Percentiles rank a stretch among this genome's conserved stretches.
Evolutionary conservation across 495 filamentous ascomycete genomes (phyloP).

Genomic region (Penicillium mononematosum): DNA sequence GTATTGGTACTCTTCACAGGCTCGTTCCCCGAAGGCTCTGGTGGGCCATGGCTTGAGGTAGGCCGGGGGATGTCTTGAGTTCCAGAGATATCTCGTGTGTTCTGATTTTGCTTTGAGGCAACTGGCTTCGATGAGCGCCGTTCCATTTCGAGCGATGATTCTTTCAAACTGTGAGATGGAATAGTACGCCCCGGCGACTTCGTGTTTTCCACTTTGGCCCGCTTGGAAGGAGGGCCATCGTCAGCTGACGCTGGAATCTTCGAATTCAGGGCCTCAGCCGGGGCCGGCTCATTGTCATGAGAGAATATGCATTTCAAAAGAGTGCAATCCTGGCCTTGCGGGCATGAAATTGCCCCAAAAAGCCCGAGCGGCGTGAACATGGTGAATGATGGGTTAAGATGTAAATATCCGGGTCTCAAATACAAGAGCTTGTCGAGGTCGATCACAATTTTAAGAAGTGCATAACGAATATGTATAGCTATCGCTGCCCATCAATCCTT

Average conservation of each 20-base stretch:
- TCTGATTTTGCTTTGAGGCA: background rate
- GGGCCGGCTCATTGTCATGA: conserved; percentile 30
- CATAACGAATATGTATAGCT: background rate
- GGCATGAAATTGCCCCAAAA: conserved; percentile 66
- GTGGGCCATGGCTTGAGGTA: conserved; percentile 23
- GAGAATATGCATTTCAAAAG: conserved; percentile 62
- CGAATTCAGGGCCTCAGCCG: background rate
- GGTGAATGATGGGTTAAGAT: conserved; percentile 13
- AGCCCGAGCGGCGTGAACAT: conserved; percentile 69
- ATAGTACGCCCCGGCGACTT: background rate
- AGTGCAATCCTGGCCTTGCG: conserved; percentile 53
- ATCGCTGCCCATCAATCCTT: no score
- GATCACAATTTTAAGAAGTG: background rate
- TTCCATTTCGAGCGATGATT: background rate
- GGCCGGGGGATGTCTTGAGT: conserved; percentile 44
- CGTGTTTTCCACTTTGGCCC: background rate
- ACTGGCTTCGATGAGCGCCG: background rate
- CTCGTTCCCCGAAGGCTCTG: conserved; percentile 28
- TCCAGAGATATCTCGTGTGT: conserved; percentile 3
- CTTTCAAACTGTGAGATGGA: background rate
- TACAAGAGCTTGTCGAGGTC: background rate
- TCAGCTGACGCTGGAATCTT: background rate
- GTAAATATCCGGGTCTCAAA: background rate
- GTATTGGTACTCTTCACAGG: conserved; percentile 4
- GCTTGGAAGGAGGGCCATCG: conserved; percentile 2